These are phyloP conservation scores for Candida oleophila DNA, from an alignment of 805 yeast genomes.

Conservation along the genomic window DNA sequence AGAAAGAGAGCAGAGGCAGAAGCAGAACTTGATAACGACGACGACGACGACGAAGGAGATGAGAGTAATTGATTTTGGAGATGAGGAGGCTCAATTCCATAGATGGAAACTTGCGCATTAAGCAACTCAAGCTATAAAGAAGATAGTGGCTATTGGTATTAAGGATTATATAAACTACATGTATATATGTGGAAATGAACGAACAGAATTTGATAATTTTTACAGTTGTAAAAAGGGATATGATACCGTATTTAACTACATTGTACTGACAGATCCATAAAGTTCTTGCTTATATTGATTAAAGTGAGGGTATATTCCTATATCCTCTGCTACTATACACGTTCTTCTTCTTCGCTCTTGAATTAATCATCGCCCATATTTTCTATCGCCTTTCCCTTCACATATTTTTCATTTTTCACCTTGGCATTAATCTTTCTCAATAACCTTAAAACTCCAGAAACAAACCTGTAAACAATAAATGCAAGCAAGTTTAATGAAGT, in stretches of 20 bases:
- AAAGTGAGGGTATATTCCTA: too few species aligned
- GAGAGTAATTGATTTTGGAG: slow-evolving; percentile 1
- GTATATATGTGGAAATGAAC: too few species aligned
- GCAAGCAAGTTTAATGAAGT: slow-evolving; percentile 4
- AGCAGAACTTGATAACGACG: slow-evolving; percentile 3
- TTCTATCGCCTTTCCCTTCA: slow-evolving; percentile 55
- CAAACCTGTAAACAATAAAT: slow-evolving; percentile 10
- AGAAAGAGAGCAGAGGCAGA: background rate
- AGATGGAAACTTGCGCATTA: too few species aligned
- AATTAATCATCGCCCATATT: slow-evolving; percentile 22
- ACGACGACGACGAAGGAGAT: background rate
- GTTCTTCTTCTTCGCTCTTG: too few species aligned
- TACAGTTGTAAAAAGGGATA: too few species aligned
- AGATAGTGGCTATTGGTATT: too few species aligned
- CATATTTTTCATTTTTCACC: slow-evolving; percentile 59
- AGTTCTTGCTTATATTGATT: too few species aligned
- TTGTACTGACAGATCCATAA: too few species aligned
- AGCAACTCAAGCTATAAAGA: too few species aligned
- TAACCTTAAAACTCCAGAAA: slow-evolving; percentile 9
- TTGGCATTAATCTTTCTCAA: slow-evolving; percentile 32
- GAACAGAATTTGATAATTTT: too few species aligned
- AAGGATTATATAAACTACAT: too few species aligned
- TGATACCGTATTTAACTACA: too few species aligned
- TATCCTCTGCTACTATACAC: background rate
- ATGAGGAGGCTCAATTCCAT: background rate